Conservation (phyloP, 805 yeast species). For the Zygotorulaspora chibaensis region DNA sequence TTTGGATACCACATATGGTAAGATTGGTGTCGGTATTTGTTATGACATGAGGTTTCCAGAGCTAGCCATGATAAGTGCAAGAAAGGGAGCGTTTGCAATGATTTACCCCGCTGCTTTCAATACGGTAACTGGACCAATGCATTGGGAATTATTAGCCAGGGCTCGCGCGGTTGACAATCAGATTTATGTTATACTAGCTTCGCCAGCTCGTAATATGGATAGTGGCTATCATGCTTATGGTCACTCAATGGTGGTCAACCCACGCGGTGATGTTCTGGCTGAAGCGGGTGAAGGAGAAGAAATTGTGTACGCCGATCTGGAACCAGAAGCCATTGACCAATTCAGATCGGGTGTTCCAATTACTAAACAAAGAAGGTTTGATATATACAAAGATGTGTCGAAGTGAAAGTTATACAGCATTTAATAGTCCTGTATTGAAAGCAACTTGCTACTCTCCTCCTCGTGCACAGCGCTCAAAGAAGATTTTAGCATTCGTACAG, state of each 20-base stretch:
- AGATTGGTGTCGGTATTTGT: constrained; percentile 82
- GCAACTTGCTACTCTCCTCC: too few species aligned
- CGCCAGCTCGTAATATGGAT: constrained; percentile 78
- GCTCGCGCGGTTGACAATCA: constrained; percentile 75
- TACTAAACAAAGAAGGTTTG: constrained; percentile 65
- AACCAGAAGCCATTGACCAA: constrained; percentile 51
- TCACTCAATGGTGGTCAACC: constrained; percentile 60
- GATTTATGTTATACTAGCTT: constrained; percentile 68
- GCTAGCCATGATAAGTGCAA: constrained; percentile 62
- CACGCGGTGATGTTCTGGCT: constrained; percentile 53
- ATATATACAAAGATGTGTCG: constrained; percentile 41
- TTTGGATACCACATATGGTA: constrained; percentile 29
- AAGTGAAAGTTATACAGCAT: constrained; percentile 4
- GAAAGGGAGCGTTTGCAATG: constrained; percentile 69
- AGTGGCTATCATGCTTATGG: constrained; percentile 61
- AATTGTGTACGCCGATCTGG: constrained; percentile 68
- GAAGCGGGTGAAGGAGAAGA: constrained; percentile 81
- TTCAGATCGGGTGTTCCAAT: constrained; percentile 69
- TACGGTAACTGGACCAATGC: constrained; percentile 79
- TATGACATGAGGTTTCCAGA: constrained; percentile 82
- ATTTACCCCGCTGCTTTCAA: constrained; percentile 81
- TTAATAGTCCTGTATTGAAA: too few species aligned
- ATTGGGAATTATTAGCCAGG: constrained; percentile 73
- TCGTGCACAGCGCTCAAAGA: too few species aligned
- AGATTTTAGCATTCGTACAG: too few species aligned